Percentiles rank a stretch among this genome's conserved stretches.
Conservation (phyloP, 2,329 filamentous ascomycete genomes). For the Knufia petricola region DNA sequence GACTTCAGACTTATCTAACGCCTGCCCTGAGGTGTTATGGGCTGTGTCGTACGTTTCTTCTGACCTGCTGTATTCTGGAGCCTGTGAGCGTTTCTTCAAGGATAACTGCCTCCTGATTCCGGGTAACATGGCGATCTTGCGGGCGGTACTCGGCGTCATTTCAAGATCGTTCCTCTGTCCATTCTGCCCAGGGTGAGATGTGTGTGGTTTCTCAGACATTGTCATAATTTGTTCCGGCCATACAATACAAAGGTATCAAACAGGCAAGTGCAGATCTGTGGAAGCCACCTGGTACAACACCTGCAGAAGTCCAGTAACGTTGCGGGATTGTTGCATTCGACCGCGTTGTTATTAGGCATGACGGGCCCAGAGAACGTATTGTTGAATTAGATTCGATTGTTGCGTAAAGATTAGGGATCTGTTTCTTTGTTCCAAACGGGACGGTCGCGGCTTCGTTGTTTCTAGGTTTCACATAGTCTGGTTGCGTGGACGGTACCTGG, state of each 20-base stretch:
- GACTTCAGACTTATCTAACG: background rate
- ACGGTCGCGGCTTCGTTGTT: background rate
- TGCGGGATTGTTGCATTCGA: too few species aligned
- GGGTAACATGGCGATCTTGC: background rate
- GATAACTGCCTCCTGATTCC: background rate
- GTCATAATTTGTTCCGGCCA: background rate
- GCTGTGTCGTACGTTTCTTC: background rate
- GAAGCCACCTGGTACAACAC: background rate
- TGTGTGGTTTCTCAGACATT: background rate
- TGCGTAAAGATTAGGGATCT: background rate
- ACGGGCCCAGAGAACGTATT: background rate
- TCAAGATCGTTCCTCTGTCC: background rate
- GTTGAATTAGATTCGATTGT: background rate
- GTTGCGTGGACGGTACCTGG: background rate
- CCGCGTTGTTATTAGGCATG: background rate
- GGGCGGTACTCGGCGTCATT: background rate
- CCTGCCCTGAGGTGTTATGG: background rate
- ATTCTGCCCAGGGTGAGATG: background rate
- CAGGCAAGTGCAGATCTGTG: background rate
- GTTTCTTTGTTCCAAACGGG: background rate
- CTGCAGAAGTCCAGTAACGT: too few species aligned
- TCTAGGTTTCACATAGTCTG: background rate
- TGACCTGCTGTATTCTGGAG: background rate
- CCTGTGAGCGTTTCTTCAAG: background rate
- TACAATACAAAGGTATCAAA: background rate